phyloP scores from a whole-genome alignment of 129 eudicot species.

The Logfia minima region DNA sequence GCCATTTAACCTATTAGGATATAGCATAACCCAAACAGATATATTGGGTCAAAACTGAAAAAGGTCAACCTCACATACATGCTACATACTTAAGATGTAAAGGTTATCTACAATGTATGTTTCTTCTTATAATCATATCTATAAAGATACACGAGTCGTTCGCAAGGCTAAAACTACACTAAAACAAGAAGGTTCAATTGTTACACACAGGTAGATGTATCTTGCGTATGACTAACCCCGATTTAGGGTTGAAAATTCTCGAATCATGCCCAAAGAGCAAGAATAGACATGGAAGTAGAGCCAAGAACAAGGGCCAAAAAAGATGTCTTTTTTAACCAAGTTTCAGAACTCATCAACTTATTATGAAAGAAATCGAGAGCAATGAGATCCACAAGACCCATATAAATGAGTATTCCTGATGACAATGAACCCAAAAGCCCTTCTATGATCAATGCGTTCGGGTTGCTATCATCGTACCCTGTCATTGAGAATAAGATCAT shows the following conservation, averaged over 20 bases:
- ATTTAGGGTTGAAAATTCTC: conserved; percentile 9
- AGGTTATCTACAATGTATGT: not conserved
- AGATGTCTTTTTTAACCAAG: conserved; percentile 52
- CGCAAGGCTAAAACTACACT: not conserved
- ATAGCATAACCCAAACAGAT: not conserved
- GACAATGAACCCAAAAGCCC: conserved; percentile 76
- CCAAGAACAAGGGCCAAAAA: conserved; percentile 70
- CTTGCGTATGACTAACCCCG: conserved; percentile 12
- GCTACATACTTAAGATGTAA: not conserved
- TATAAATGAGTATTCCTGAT: conserved; percentile 72
- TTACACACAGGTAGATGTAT: conserved; percentile 22
- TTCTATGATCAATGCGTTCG: conserved; percentile 66
- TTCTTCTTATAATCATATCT: not conserved
- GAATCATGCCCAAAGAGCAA: conserved; percentile 82
- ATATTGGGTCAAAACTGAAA: not conserved
- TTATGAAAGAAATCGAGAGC: conserved; percentile 81
- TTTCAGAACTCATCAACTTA: conserved; percentile 61
- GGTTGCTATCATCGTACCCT: conserved; percentile 69
- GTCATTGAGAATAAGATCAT: conserved; percentile 62
- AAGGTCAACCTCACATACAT: not conserved
- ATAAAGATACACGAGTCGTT: not conserved
- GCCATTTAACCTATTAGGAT: too few species aligned
- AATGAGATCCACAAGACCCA: conserved; percentile 80
- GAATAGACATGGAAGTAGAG: conserved; percentile 70
- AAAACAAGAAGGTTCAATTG: not conserved